Evolutionary conservation across 345 rosid genomes (phyloP).

Genomic region (Eucalyptus guilfoylei): DNA sequence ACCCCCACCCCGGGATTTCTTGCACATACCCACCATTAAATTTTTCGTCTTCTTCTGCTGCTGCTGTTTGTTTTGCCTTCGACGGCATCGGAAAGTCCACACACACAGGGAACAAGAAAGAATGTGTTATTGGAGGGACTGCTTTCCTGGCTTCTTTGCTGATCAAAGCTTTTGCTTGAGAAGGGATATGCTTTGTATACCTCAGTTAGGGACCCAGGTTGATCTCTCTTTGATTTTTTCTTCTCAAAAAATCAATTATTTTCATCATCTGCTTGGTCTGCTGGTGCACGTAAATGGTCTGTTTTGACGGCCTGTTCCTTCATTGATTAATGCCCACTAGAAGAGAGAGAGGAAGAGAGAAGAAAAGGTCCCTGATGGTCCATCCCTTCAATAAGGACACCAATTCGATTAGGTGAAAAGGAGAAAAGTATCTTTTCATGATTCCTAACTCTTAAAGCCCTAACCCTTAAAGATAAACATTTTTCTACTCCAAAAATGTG

Average conservation of each 20-base stretch:
- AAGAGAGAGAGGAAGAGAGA: not conserved
- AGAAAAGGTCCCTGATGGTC: not conserved
- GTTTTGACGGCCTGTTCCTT: not conserved
- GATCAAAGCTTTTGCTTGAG: not conserved
- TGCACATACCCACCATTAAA: too few relatives aligned
- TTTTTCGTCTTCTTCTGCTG: too few relatives aligned
- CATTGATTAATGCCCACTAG: not conserved
- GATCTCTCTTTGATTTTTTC: not conserved
- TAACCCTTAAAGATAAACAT: not conserved
- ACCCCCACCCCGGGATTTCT: too few relatives aligned
- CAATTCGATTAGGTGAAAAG: not conserved
- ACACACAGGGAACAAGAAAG: not conserved
- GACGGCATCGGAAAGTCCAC: too few relatives aligned
- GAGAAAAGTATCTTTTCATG: not conserved
- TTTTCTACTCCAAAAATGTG: not conserved
- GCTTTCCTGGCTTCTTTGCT: not conserved
- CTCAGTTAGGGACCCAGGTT: not conserved
- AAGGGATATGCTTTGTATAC: not conserved
- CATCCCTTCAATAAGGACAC: not conserved
- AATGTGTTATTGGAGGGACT: not conserved
- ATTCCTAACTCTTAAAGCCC: not conserved
- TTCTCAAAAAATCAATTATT: not conserved
- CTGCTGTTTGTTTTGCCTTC: too few relatives aligned
- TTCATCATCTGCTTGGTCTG: not conserved
- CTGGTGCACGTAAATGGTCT: not conserved